Evolutionary conservation across 768 basidiomycete genomes (phyloP).

Genomic region (Lentinula guzmanii): DNA sequence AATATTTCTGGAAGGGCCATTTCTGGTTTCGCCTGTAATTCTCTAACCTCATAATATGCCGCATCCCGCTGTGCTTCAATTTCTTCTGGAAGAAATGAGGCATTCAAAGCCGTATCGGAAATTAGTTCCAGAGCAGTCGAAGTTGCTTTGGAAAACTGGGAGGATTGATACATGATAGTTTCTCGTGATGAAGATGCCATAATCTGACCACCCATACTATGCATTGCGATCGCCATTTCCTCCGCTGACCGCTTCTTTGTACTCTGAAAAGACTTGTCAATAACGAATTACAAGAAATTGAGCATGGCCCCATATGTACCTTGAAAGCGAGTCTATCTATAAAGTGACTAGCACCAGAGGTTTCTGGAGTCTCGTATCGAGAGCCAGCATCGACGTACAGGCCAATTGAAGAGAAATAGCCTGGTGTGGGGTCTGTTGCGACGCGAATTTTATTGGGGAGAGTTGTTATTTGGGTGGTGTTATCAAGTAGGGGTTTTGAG

Average conservation of each 20-base stretch:
- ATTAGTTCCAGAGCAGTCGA: conserved; percentile 82
- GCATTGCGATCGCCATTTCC: conserved; percentile 77
- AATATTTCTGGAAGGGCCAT: conserved; percentile 89
- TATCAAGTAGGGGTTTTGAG: conserved; percentile 16
- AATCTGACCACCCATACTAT: conserved; percentile 86
- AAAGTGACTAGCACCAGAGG: conserved; percentile 84
- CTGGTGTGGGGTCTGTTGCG: conserved; percentile 85
- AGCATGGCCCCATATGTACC: conserved; percentile 34
- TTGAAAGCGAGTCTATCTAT: conserved; percentile 96
- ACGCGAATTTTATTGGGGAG: conserved; percentile 89
- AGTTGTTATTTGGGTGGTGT: conserved; percentile 60
- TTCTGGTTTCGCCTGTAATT: conserved; percentile 85
- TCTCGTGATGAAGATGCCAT: conserved; percentile 88
- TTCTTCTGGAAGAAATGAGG: conserved; percentile 72
- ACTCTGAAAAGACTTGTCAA: conserved; percentile 40
- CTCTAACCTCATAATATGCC: conserved; percentile 85
- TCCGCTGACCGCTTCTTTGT: conserved; percentile 66
- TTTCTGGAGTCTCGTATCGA: conserved; percentile 72
- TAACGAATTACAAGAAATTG: conserved; percentile 1
- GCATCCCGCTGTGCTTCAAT: conserved; percentile 80
- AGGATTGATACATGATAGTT: conserved; percentile 97
- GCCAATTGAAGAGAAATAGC: conserved; percentile 92
- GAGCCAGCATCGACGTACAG: conserved; percentile 93
- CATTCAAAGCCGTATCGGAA: conserved; percentile 82
- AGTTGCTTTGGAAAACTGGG: conserved; percentile 81